Base-by-base conservation (phyloP, 2,329 filamentous ascomycete species). In the Penicillium sp. region DNA sequence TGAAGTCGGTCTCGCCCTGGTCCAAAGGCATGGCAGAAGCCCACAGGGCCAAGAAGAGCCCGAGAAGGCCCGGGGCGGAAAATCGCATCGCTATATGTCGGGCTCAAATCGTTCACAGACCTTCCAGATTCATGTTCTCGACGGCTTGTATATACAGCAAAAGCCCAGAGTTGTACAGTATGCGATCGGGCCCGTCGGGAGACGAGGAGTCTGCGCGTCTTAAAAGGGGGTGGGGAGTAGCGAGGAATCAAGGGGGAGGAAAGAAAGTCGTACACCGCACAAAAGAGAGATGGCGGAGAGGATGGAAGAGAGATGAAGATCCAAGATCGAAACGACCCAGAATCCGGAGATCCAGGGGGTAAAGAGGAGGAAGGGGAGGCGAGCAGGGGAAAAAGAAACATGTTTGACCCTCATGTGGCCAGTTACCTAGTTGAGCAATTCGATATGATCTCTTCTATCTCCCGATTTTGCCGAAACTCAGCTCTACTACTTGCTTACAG, bases 1-100 rank as follows among this genome's bases (percentile, higher is more conserved):
- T 60, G 36, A 74, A 74, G 48, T 71, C 59, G 14, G 67, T 61
- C 13, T 31, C 33, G 35, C 26, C 43, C 21, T 18, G 33, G 10
- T 36, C 45, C 6, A 26, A 10, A n/a, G 45, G 29, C 27, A 45
- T 15, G 4, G 35, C 34, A n/a, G 40, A 41, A n/a, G 40, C 41
- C 13, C 47, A 50, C 3, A 53, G 33, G 15, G 59, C 27, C 25
- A 48, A 48, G 34, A 31, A 50, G 18, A 60, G 47, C 17, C 43
- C 43, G 28, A 57, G 26, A 7, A 53, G 32, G 25, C 41, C 41
- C 6, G 34, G 31, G 16, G 38, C 18, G 4, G 43, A 37, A 19
- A 50, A 52, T 41, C 52, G 51, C 58, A 61, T 61, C 31, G 15
- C 31, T 35, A 31, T 25, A 17, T 16, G 7, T 6, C 15, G 11